A percentile compares a stretch with the other conserved stretches of the same genome.
Conservation (phyloP, 495 filamentous ascomycete species). For the Neurospora cerealis region DNA sequence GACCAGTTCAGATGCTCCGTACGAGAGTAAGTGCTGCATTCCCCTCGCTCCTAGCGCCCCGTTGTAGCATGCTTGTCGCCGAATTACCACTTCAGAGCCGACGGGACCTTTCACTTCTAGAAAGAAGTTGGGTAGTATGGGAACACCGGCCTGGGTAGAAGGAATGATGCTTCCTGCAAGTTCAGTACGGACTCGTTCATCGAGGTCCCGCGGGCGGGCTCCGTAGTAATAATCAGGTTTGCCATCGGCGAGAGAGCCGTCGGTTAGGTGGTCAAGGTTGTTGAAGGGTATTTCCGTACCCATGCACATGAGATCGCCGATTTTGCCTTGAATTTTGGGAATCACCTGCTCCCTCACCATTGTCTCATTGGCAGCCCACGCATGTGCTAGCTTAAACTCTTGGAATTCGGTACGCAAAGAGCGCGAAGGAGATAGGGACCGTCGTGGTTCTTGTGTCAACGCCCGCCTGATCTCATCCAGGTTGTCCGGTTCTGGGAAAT, state of each 20-base stretch:
- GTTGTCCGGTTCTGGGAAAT: neutral
- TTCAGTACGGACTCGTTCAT: neutral
- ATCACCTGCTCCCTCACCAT: neutral
- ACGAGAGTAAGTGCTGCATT: neutral
- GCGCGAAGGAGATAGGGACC: neutral
- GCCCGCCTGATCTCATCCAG: neutral
- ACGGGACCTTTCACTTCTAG: neutral
- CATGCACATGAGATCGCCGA: neutral
- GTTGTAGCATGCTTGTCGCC: neutral
- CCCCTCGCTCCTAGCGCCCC: neutral
- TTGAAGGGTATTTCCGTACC: neutral
- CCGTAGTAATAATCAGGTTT: neutral
- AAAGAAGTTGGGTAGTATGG: neutral
- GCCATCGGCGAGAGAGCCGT: neutral
- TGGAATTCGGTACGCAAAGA: neutral
- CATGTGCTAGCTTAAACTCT: accelerated
- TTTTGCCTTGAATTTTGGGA: neutral
- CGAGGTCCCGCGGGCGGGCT: neutral
- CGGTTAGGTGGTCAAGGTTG: neutral
- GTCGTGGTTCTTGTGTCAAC: neutral
- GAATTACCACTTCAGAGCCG: neutral
- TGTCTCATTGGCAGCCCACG: neutral
- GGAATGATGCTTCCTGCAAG: neutral
- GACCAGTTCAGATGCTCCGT: neutral
- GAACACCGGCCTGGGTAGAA: neutral